A percentile compares a stretch with the other conserved stretches of the same genome.
Conservation (phyloP, 2,329 filamentous ascomycete species). For the Microcyclospora pomicola region DNA sequence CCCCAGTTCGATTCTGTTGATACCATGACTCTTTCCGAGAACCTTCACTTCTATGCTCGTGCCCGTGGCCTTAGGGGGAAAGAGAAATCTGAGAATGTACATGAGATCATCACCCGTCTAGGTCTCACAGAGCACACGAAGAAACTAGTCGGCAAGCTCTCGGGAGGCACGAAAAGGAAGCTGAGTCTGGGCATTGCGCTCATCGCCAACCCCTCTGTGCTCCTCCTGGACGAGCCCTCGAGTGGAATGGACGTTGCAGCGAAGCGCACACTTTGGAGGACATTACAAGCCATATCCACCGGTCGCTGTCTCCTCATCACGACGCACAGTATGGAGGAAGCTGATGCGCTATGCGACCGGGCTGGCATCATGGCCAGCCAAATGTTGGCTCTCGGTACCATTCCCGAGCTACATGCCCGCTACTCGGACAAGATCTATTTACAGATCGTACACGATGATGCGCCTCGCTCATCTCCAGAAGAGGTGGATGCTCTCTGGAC, state of each 20-base stretch:
- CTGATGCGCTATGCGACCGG: constrained; percentile 65
- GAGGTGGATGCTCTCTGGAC: constrained; percentile 50
- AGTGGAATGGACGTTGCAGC: constrained; percentile 78
- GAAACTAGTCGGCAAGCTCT: constrained; percentile 63
- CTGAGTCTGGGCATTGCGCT: constrained; percentile 72
- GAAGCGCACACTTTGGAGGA: constrained; percentile 81
- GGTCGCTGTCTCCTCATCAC: constrained; percentile 77
- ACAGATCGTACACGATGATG: constrained; percentile 58
- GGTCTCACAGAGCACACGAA: constrained; percentile 55
- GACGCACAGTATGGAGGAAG: constrained; percentile 88
- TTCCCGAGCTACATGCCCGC: constrained; percentile 51
- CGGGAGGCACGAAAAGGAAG: constrained; percentile 81
- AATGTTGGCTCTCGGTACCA: constrained; percentile 70
- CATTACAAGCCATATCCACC: constrained; percentile 53
- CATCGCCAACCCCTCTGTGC: constrained; percentile 74
- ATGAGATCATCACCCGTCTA: constrained; percentile 58
- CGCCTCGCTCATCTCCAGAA: constrained; percentile 52
- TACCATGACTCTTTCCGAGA: constrained; percentile 73
- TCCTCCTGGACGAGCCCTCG: constrained; percentile 74
- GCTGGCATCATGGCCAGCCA: constrained; percentile 69
- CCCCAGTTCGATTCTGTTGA: constrained; percentile 57
- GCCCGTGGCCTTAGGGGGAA: constrained; percentile 53
- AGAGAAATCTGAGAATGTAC: constrained; percentile 58
- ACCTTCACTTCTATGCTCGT: constrained; percentile 71
- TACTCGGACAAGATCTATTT: constrained; percentile 58